Conservation (phyloP, 768 basidiomycete genomes). For the Kwoniella sp. region DNA sequence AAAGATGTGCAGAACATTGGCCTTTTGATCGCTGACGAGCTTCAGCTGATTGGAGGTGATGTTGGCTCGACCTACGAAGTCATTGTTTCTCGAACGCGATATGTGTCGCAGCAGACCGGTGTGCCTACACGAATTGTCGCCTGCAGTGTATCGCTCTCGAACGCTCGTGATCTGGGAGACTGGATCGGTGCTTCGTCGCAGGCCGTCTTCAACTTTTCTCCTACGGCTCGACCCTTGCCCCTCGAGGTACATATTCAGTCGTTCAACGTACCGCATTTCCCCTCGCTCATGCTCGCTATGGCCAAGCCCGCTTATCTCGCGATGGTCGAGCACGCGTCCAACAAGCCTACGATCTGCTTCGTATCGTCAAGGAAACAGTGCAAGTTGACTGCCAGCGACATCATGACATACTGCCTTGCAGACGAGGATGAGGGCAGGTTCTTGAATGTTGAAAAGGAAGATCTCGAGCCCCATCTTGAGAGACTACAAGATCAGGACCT, state of each 20-base stretch:
- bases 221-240: constrained; percentile 93
- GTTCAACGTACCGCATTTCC: constrained; percentile 95
- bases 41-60: constrained; percentile 92
- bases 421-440: constrained; percentile 83
- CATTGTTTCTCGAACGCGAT: constrained; percentile 92
- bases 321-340: constrained; percentile 79
- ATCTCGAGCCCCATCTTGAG: constrained; percentile 84
- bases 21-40: constrained; percentile 89
- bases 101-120: constrained; percentile 91
- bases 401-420: constrained; percentile 82
- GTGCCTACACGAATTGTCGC: constrained; percentile 91
- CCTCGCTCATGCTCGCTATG: constrained; percentile 98
- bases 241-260: constrained; percentile 97
- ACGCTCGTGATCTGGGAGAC: constrained; percentile 91
- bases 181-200: constrained; percentile 96
- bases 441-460: constrained; percentile 80
- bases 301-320: constrained; percentile 96
- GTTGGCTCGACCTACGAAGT: constrained; percentile 96
- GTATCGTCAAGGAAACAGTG: constrained; percentile 93
- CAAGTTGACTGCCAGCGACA: constrained; percentile 87
- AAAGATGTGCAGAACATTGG: constrained; percentile 95
- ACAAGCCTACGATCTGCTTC: constrained; percentile 86
- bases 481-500: constrained; percentile 76
- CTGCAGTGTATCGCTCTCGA: constrained; percentile 90
- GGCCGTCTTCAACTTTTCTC: constrained; percentile 96